phyloP scores from a whole-genome alignment of 352 stramenopile species.

The Globisporangium lucens region DNA sequence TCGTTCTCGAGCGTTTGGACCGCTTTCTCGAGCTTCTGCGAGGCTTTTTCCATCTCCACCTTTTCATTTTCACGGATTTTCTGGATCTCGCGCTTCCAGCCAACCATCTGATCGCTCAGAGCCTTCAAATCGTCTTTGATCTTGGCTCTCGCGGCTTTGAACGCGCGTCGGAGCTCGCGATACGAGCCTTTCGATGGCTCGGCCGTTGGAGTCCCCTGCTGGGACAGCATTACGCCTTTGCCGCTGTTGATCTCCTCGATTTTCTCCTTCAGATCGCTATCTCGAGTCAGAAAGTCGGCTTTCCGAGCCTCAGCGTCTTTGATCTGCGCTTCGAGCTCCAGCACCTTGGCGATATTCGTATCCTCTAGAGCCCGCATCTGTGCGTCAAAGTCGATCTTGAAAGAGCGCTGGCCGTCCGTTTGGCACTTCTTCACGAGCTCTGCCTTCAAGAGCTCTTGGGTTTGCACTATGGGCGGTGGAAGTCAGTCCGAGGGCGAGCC shows the following conservation, averaged over 20 bases:
- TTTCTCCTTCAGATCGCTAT: conserved; percentile 32
- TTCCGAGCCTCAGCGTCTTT: conserved; percentile 21
- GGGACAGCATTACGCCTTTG: conserved; percentile 16
- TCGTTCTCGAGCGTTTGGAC: conserved; percentile 20
- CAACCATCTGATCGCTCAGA: conserved; percentile 15
- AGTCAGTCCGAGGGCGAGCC: conserved; percentile 24
- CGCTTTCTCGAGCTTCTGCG: conserved; percentile 14
- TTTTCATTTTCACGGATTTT: conserved; percentile 26
- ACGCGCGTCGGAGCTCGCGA: conserved; percentile 35
- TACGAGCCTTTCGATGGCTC: conserved; percentile 14
- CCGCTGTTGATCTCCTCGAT: conserved; percentile 70
- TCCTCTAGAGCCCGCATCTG: conserved; percentile 20
- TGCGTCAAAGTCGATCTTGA: conserved; percentile 26
- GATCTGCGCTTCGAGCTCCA: conserved; percentile 20
- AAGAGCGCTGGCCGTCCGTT: conserved; percentile 26
- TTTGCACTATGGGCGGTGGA: conserved; percentile 17
- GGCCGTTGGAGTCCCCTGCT: background rate
- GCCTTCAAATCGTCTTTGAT: conserved; percentile 47
- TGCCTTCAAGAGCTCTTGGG: conserved; percentile 17
- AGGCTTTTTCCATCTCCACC: conserved; percentile 10
- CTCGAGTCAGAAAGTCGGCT: conserved; percentile 22
- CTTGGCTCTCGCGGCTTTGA: conserved; percentile 40
- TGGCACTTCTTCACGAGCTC: conserved; percentile 37
- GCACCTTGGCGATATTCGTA: conserved; percentile 14
- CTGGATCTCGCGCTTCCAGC: conserved; percentile 25